Evolutionary conservation across 2,329 filamentous ascomycete genomes (phyloP), one percentile per base, ranked within the genome.

Genomic region (Monosporascus sp.): DNA sequence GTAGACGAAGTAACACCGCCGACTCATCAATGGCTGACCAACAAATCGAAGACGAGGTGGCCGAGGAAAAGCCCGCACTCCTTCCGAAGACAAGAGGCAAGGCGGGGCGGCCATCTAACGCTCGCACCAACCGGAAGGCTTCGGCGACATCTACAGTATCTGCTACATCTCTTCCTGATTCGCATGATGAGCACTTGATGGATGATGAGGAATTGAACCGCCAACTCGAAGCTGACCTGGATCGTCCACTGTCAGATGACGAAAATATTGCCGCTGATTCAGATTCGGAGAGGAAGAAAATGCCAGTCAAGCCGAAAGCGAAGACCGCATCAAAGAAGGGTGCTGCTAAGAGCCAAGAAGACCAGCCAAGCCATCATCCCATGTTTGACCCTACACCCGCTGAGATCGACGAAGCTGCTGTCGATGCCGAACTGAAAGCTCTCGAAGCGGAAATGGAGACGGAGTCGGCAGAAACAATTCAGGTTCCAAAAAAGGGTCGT

Each of bases 141-240:
- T 84, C 82, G 2, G 66, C 70, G 38, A 70, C 74, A 36, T 79
- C 81, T 1, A 77, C 75, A 36, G 70, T 73, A 0, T 71, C 73
- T 1, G 62, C 71, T 7, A 71, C 62, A 4, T 72, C 72, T 2
- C 53, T 72, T 5, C 65, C 65, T 36, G 34, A 57, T 37, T 65
- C 62, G 3, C 66, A 72, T 5, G 63, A 73, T n/a, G 70, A 70
- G 17, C 68, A 68, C 5, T 68, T 80, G 11, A 78, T 79, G 0
- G 76, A 82, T 51, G 84, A 89, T 55, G 80, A 83, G 1, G 85
- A 88, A 57, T 78, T 89, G 38, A 83, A 89, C 49, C 79, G 79
- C 22, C 82, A 82, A 48, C 72, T 89, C 1, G 80, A 87, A 61
- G 83, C 80, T 2, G 86, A 87, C 53, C 74, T 89, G 9, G 81